Evolutionary conservation across 1,139 yeast species (phyloP).

Genomic region (Blastobotrys persicus): DNA sequence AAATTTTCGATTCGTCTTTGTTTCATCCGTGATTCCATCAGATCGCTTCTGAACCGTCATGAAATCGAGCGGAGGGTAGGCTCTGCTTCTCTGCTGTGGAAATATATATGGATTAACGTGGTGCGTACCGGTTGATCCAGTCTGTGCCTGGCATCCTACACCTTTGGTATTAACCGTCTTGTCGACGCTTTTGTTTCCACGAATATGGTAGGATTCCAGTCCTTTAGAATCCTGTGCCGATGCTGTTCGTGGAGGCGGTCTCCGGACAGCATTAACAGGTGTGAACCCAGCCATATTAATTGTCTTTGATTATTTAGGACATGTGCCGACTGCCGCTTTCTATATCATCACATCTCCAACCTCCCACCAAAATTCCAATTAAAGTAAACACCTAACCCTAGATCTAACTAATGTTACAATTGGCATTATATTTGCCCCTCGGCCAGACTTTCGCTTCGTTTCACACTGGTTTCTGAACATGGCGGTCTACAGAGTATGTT

Average conservation of each 20-base stretch:
- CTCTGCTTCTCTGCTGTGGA: constrained; percentile 44
- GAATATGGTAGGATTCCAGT: not conserved
- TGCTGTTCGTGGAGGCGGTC: constrained; percentile 8
- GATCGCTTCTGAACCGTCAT: constrained; percentile 30
- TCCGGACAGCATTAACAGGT: constrained; percentile 21
- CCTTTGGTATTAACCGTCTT: not conserved
- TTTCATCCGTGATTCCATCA: constrained; percentile 9
- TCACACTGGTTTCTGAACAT: too few relatives aligned
- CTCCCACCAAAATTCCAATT: not conserved
- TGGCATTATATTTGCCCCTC: not conserved
- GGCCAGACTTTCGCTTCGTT: too few relatives aligned
- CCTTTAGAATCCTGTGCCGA: not conserved
- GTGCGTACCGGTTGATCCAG: constrained; percentile 1
- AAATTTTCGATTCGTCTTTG: constrained; percentile 22
- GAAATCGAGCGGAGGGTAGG: constrained; percentile 44
- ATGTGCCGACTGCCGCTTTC: not conserved
- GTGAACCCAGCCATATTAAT: constrained; percentile 24
- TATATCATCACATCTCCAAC: not conserved
- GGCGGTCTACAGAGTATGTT: too few relatives aligned
- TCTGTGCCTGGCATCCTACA: constrained; percentile 3
- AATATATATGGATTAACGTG: constrained; percentile 38
- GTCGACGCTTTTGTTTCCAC: not conserved
- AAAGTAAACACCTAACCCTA: not conserved
- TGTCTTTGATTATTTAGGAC: not conserved
- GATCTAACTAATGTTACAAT: too few relatives aligned